Evolutionary conservation across 1,139 yeast genomes (phyloP).

Genomic region (Debaryomyces fabryi): DNA sequence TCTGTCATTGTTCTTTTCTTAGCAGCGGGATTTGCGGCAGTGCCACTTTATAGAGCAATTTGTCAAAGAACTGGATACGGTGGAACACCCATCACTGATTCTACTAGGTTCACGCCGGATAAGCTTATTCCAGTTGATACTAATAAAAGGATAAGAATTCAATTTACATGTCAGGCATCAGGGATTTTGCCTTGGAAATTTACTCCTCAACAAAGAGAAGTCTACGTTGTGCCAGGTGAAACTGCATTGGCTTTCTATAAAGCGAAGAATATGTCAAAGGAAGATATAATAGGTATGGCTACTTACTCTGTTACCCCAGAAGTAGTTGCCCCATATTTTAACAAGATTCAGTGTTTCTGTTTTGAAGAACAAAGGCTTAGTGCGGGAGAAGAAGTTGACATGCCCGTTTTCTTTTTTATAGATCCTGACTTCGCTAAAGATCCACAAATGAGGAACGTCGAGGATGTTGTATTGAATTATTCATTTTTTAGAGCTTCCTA

Average conservation of each 20-base stretch:
- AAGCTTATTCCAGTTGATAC: constrained; percentile 87
- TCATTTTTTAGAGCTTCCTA: constrained; percentile 82
- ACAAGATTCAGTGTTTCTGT: constrained; percentile 96
- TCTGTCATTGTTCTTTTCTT: constrained; percentile 73
- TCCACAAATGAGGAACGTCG: constrained; percentile 88
- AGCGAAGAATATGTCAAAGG: constrained; percentile 83
- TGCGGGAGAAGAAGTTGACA: constrained; percentile 98
- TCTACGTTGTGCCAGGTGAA: constrained; percentile 93
- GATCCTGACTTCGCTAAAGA: constrained; percentile 98
- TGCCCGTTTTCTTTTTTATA: constrained; percentile 98
- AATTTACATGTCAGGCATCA: constrained; percentile 91
- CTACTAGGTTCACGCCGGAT: constrained; percentile 78
- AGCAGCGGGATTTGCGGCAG: constrained; percentile 87
- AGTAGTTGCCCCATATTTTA: constrained; percentile 93
- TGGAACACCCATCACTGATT: constrained; percentile 91
- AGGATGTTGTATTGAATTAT: constrained; percentile 88
- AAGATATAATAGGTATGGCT: constrained; percentile 97
- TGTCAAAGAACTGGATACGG: constrained; percentile 97
- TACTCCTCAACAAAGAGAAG: constrained; percentile 93
- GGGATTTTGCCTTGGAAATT: constrained; percentile 95
- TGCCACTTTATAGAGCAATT: constrained; percentile 86
- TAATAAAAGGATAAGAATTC: constrained; percentile 75
- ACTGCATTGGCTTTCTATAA: constrained; percentile 95
- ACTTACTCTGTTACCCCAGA: constrained; percentile 96
- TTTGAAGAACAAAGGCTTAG: constrained; percentile 92